Base-by-base conservation (phyloP, 2,329 filamentous ascomycete species). In the Diaporthe destruens region DNA sequence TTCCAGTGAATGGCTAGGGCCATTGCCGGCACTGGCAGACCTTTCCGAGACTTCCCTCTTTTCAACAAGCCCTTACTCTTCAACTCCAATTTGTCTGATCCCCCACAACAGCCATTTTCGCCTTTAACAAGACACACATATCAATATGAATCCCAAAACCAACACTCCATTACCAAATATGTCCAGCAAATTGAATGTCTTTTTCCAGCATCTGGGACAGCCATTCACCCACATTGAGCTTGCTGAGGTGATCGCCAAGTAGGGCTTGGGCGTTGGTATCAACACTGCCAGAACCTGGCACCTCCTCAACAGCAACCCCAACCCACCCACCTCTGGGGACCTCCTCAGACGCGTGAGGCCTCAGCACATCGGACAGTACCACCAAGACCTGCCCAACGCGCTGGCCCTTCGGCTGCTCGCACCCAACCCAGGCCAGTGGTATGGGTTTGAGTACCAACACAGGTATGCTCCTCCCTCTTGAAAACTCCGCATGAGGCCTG, bases 381-480 rank as follows among this genome's bases (percentile, higher is more conserved):
- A 14, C 16, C 56, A 61, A 18, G 23, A 20, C 20, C n/a, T 42
- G 7, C 56, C 56, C 1, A 61, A 61, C 6, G 23, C 56, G 14
- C 2, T 59, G 6, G 36, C 56, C 18, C 36, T 59, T 29, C 56
- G 56, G 14, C 16, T 59, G n/a, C 36, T 59, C 0, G 56, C 56
- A 29, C 2, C n/a, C 5, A 12, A n/a, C 5, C n/a, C 36, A 1
- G n/a, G 23, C 56, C 36, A 0, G 1, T 0, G 3, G 2, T 29
- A 20, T 36, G 8, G 1, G 2, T 59, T 29, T 2, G 44, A 47
- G 44, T 1, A 0, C 6, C 1, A 2, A 7, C 4, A 2, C 3
- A 25, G 9, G 57, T 49, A 2, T 20, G 39, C 34, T 2, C 5
- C 6, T 11, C 5, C 25, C 6, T 1, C 9, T 2, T 6, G 3